These are phyloP conservation scores for Hevea brasiliensis DNA, from an alignment of 345 rosid genomes.

Conservation along the genomic window DNA sequence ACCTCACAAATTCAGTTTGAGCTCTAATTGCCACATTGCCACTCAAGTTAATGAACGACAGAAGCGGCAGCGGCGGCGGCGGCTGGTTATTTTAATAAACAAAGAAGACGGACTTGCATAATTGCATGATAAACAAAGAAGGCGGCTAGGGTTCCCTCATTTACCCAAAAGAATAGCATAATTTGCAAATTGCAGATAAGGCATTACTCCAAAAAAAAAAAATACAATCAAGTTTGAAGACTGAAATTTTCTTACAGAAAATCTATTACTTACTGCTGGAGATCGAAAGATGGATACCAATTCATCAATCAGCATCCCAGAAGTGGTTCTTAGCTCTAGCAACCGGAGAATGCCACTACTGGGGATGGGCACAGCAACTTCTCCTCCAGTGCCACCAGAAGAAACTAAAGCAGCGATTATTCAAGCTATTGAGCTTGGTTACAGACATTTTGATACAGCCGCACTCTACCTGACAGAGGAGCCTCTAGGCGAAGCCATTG, in stretches of 20 bases:
- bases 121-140: too few species aligned
- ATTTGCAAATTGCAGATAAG: too few species aligned
- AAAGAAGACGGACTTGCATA: too few species aligned
- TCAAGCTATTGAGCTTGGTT: slow-evolving; percentile 30
- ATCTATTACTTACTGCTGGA: background rate
- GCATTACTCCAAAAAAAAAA: too few species aligned
- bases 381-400: slow-evolving; percentile 13
- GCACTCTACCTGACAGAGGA: slow-evolving; percentile 27
- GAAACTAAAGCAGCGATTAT: slow-evolving; percentile 16
- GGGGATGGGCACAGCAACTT: slow-evolving; percentile 32
- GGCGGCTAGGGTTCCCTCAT: too few species aligned
- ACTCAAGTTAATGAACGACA: too few species aligned
- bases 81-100: too few species aligned
- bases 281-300: background rate
- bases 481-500: slow-evolving; percentile 33
- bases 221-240: background rate
- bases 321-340: background rate
- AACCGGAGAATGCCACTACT: slow-evolving; percentile 22
- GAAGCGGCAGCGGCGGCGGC: too few species aligned
- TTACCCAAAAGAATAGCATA: too few species aligned
- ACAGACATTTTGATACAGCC: slow-evolving; percentile 41
- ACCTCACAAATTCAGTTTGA: too few species aligned
- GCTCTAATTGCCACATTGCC: too few species aligned
- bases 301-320: slow-evolving; percentile 12
- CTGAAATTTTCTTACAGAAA: background rate